Percentiles rank a stretch among this genome's conserved stretches.
phyloP scores from a whole-genome alignment of 208 protist species.

The Leishmania lainsoni region DNA sequence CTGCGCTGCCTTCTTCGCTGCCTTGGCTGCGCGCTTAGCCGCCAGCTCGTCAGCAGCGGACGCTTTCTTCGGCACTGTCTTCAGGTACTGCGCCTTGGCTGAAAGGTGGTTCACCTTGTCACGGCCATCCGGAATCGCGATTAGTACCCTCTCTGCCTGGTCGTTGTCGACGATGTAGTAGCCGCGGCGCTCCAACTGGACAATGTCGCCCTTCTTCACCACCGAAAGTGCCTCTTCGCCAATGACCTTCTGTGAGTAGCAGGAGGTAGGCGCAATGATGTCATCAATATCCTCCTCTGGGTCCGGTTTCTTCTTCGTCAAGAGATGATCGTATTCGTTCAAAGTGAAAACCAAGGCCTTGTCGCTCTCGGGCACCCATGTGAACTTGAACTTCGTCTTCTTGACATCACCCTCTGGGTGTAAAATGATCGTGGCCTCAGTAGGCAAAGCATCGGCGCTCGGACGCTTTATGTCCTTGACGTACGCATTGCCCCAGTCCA shows the following conservation, averaged over 20 bases:
- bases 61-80: slow-evolving; percentile 65
- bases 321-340: slow-evolving; percentile 96
- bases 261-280: slow-evolving; percentile 92
- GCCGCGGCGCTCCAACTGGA: slow-evolving; percentile 98
- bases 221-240: slow-evolving; percentile 87
- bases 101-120: slow-evolving; percentile 92
- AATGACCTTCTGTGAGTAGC: slow-evolving; percentile 71
- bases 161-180: slow-evolving; percentile 97
- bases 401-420: slow-evolving; percentile 96
- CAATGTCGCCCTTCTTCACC: slow-evolving; percentile 92
- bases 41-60: slow-evolving; percentile 83
- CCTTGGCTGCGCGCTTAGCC: slow-evolving; percentile 82
- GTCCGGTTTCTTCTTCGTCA: slow-evolving; percentile 97
- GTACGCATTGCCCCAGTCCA: slow-evolving; percentile 98
- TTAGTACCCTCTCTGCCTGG: slow-evolving; percentile 59
- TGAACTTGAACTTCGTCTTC: slow-evolving; percentile 98
- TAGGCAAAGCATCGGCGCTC: slow-evolving; percentile 44
- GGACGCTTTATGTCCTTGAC: slow-evolving; percentile 73
- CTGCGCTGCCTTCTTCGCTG: slow-evolving; percentile 86
- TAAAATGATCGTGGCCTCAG: slow-evolving; percentile 74
- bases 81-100: slow-evolving; percentile 90
- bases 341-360: slow-evolving; percentile 74
- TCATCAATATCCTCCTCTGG: slow-evolving; percentile 93
- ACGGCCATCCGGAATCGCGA: slow-evolving; percentile 87
- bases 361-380: slow-evolving; percentile 94